A percentile compares a stretch with the other conserved stretches of the same genome.
phyloP scores from a whole-genome alignment of 2,329 filamentous ascomycete genomes.

The Calonectria fujianensis region DNA sequence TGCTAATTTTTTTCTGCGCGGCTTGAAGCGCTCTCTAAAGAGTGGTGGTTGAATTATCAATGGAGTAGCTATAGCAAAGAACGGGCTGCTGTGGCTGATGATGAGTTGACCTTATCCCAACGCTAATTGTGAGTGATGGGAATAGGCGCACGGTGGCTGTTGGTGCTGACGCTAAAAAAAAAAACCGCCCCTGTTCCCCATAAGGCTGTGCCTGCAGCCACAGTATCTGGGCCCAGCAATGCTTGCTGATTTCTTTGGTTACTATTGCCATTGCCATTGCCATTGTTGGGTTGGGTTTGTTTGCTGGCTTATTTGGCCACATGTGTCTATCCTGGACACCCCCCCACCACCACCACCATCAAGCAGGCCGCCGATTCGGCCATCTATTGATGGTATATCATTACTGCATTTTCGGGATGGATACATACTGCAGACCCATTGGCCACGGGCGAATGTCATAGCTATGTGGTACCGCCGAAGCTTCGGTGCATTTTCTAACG shows the following conservation, averaged over 20 bases:
- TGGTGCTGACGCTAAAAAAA: constrained; percentile 47
- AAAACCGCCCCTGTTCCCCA: constrained; percentile 45
- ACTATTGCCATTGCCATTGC: not conserved
- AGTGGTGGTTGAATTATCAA: not conserved
- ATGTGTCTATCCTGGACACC: not conserved
- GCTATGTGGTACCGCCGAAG: constrained; percentile 36
- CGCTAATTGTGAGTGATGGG: constrained; percentile 12
- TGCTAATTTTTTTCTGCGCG: constrained; percentile 15
- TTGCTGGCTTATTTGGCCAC: constrained; percentile 15
- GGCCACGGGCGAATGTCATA: constrained; percentile 6
- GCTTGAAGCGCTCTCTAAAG: not conserved
- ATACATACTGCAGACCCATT: constrained; percentile 19
- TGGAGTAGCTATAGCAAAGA: not conserved
- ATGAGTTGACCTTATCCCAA: constrained; percentile 23
- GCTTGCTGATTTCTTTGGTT: constrained; percentile 45
- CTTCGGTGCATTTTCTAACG: constrained; percentile 33
- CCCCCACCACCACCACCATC: constrained; percentile 27
- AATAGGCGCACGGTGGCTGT: constrained; percentile 33
- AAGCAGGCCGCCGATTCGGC: constrained; percentile 30
- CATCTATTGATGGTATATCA: constrained; percentile 21
- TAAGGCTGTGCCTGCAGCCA: constrained; percentile 52
- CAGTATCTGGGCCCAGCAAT: constrained; percentile 46
- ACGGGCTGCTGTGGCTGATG: constrained; percentile 22
- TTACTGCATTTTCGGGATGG: constrained; percentile 26
- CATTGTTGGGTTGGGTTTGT: constrained; percentile 34